Conservation (phyloP, 2,329 filamentous ascomycete species). For the Echinosphaeria canescens region DNA sequence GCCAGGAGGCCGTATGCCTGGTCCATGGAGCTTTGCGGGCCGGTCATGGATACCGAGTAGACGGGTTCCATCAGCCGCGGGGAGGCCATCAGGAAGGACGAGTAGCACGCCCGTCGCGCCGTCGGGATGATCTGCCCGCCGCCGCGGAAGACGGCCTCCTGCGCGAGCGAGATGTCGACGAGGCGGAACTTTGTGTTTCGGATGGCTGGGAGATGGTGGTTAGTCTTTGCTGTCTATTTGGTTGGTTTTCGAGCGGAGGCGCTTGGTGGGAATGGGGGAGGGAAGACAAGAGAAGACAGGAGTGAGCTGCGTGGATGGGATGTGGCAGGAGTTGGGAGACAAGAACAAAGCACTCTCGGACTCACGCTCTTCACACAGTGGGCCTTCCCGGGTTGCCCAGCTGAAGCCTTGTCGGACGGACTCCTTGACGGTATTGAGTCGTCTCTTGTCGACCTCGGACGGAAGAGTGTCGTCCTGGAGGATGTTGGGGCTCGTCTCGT, state of each 20-base stretch:
- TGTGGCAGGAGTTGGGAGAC: conserved; percentile 3
- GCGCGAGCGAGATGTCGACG: conserved; percentile 70
- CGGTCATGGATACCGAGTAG: conserved; percentile 82
- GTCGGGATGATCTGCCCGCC: conserved; percentile 97
- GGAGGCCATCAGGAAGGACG: conserved; percentile 90
- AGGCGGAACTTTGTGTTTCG: conserved; percentile 96
- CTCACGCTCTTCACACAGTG: conserved; percentile 91
- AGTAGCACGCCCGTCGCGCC: conserved; percentile 79
- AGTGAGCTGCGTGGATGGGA: not conserved
- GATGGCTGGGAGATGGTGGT: too few species aligned
- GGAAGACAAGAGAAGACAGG: not conserved
- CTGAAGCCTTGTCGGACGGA: conserved; percentile 90
- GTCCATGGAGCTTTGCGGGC: conserved; percentile 71
- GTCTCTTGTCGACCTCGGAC: conserved; percentile 83
- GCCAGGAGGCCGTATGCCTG: conserved; percentile 85
- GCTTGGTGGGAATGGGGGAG: not conserved
- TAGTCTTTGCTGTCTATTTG: too few species aligned
- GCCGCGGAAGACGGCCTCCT: conserved; percentile 83
- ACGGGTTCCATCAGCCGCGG: conserved; percentile 94
- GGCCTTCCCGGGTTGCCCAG: conserved; percentile 90
- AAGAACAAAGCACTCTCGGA: conserved; percentile 11
- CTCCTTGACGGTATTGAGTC: conserved; percentile 71
- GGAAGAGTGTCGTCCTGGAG: conserved; percentile 92
- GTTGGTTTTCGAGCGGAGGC: not conserved
- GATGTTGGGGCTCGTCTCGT: conserved; percentile 88